A percentile compares a stretch with the other conserved stretches of the same genome.
Conservation (phyloP, 176 grass and related monocot genomes). For the Poa pratensis region DNA sequence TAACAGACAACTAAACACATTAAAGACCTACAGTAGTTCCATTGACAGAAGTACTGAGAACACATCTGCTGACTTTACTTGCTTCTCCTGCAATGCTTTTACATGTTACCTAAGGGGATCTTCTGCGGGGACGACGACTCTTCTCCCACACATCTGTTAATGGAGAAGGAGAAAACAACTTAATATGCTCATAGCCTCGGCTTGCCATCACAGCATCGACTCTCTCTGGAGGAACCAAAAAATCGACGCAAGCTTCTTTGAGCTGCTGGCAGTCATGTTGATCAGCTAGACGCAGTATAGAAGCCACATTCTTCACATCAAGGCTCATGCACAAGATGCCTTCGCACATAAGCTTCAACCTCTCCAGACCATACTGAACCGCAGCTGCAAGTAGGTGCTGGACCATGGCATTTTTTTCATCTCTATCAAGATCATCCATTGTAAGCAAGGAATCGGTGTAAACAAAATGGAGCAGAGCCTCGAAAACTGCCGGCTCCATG, state of each 20-base stretch:
- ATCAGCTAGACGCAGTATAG: conserved; percentile 2
- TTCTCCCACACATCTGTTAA: conserved; percentile 33
- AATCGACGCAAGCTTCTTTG: conserved; percentile 35
- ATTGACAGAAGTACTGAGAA: neutral
- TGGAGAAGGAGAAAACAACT: conserved; percentile 22
- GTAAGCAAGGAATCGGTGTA: conserved; percentile 40
- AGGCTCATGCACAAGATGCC: conserved; percentile 14
- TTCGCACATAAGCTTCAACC: conserved; percentile 46
- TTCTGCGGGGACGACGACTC: neutral
- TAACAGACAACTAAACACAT: neutral
- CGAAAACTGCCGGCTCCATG: conserved; percentile 45
- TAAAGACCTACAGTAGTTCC: neutral
- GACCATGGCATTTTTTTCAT: neutral
- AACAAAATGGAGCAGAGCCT: conserved; percentile 44
- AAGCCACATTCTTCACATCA: conserved; percentile 30
- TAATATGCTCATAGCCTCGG: neutral
- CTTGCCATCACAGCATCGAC: conserved; percentile 20
- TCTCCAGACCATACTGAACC: conserved; percentile 28
- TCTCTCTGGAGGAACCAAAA: conserved; percentile 17
- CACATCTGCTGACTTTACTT: conserved; percentile 1
- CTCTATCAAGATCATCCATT: conserved; percentile 18
- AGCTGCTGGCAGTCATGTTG: conserved; percentile 8
- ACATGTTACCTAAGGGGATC: neutral
- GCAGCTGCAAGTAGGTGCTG: conserved; percentile 33
- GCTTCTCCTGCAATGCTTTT: neutral